Conservation (phyloP, 108 stramenopile genomes). For the Cyclotella atomus region DNA sequence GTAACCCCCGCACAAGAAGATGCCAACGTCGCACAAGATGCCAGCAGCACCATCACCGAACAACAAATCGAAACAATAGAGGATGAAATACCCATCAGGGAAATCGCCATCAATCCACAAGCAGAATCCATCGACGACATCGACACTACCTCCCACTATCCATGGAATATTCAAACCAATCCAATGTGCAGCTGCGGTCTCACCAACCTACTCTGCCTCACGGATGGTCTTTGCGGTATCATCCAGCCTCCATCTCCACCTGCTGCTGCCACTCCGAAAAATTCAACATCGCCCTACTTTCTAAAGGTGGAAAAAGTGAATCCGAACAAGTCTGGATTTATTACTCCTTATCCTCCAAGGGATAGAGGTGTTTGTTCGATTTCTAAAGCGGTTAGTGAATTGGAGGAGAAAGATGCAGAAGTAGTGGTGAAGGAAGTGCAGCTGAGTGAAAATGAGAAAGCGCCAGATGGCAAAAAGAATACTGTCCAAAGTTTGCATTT, state of each 20-base stretch:
- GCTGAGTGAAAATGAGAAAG: not conserved
- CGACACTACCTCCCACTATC: not conserved
- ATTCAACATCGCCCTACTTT: not conserved
- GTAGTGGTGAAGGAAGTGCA: not conserved
- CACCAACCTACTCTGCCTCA: not conserved
- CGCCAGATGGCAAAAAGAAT: too few species aligned
- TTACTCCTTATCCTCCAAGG: not conserved
- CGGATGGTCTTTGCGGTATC: not conserved
- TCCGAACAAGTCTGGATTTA: conserved; percentile 15
- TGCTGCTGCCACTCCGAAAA: not conserved
- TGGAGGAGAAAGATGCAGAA: not conserved
- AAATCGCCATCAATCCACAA: not conserved
- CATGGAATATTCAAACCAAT: not conserved
- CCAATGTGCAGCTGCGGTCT: not conserved
- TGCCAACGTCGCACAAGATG: too few species aligned
- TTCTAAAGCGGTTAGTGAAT: not conserved
- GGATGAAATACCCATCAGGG: conserved; percentile 7
- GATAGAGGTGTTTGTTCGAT: conserved; percentile 4
- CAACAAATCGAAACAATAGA: not conserved
- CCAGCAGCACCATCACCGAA: too few species aligned
- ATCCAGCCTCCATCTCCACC: not conserved
- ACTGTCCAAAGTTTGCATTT: too few species aligned
- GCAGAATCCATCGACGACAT: not conserved
- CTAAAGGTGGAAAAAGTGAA: conserved; percentile 16
- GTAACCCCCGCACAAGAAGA: too few species aligned